Evolutionary conservation across 257 asterid species (phyloP).

Genomic region (Ophiorrhiza pumila): DNA sequence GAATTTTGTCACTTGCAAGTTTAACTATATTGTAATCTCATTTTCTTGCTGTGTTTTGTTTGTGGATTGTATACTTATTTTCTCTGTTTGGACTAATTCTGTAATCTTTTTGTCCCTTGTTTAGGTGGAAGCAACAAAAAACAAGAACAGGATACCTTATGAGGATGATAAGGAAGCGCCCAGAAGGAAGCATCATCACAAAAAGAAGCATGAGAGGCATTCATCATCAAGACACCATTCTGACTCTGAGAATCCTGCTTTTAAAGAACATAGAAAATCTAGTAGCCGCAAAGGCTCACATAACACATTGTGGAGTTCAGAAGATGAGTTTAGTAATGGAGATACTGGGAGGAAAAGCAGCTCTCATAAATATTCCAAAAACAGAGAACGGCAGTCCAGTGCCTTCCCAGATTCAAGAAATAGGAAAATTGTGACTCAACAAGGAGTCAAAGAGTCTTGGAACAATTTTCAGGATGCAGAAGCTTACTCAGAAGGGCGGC

Average conservation of each 20-base stretch:
- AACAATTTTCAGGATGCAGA: constrained; percentile 25
- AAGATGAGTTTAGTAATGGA: constrained; percentile 40
- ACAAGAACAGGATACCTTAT: constrained; percentile 29
- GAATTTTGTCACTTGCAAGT: not conserved
- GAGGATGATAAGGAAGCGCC: constrained; percentile 42
- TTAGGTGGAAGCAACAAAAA: constrained; percentile 66
- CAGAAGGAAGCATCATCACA: constrained; percentile 43
- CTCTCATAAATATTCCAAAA: constrained; percentile 23
- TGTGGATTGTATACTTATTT: not conserved
- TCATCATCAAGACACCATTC: constrained; percentile 48
- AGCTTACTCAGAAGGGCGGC: constrained; percentile 29
- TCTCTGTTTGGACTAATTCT: not conserved
- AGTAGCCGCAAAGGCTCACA: constrained; percentile 28
- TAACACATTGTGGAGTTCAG: constrained; percentile 21
- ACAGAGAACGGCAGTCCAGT: constrained; percentile 28
- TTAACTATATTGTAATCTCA: not conserved
- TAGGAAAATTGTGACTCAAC: constrained; percentile 19
- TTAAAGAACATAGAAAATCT: constrained; percentile 26
- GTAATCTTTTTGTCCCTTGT: not conserved
- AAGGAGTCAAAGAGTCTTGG: constrained; percentile 12
- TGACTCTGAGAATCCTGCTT: constrained; percentile 33
- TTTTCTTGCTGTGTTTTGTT: not conserved
- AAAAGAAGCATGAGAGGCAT: constrained; percentile 41
- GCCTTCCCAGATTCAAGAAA: constrained; percentile 12
- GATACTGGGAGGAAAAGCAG: constrained; percentile 34